Conservation (phyloP, 2,329 filamentous ascomycete genomes). For the Sporothrix euskadiensis region DNA sequence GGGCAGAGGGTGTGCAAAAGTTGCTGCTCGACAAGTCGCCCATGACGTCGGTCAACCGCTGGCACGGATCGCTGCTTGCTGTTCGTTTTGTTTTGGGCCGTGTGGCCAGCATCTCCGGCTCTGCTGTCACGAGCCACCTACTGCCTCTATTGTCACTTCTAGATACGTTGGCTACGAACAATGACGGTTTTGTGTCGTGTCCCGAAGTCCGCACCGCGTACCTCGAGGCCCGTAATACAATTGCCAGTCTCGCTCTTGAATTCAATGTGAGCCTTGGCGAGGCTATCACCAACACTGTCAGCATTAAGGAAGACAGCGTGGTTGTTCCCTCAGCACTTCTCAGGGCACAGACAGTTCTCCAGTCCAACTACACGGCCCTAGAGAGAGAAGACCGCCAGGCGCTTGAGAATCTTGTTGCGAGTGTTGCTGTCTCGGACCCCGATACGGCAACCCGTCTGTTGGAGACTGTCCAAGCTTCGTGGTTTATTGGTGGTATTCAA, state of each 20-base stretch:
- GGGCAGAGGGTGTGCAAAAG: conserved; percentile 46
- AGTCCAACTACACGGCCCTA: conserved; percentile 42
- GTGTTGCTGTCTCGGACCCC: conserved; percentile 43
- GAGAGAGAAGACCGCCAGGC: conserved; percentile 27
- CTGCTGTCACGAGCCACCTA: conserved; percentile 40
- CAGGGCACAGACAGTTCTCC: conserved; percentile 43
- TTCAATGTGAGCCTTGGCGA: neutral
- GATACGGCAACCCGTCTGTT: conserved; percentile 47
- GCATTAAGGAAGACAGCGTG: neutral
- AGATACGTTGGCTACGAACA: conserved; percentile 16
- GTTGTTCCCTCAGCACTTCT: conserved; percentile 41
- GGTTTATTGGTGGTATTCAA: conserved; percentile 29
- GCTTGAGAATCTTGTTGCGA: conserved; percentile 40
- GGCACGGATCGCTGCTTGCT: conserved; percentile 61
- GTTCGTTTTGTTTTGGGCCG: conserved; percentile 58
- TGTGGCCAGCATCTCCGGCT: conserved; percentile 45
- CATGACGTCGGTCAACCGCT: conserved; percentile 48
- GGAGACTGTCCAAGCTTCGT: conserved; percentile 42
- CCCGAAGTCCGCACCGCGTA: conserved; percentile 50
- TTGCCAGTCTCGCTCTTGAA: conserved; percentile 35
- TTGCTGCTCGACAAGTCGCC: conserved; percentile 41
- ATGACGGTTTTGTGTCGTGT: conserved; percentile 32
- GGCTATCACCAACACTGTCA: neutral
- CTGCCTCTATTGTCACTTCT: conserved; percentile 23
- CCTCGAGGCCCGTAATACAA: conserved; percentile 49